Conservation (phyloP, 768 basidiomycete species). For the Suillus placidus region DNA sequence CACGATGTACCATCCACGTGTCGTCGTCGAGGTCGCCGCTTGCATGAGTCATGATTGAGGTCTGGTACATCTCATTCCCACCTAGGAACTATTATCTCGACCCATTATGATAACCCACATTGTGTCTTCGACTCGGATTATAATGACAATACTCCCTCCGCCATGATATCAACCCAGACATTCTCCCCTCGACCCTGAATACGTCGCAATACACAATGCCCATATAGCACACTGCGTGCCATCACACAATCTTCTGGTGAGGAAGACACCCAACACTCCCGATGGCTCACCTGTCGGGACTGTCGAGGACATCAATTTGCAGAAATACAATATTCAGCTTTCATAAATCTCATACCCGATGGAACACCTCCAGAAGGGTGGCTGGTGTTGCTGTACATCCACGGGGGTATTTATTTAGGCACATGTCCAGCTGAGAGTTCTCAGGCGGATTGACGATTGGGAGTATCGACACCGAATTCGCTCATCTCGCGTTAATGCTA, state of each 20-base stretch:
- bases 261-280: too few relatives aligned
- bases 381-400: slow-evolving; percentile 73
- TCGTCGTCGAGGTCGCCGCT: slow-evolving; percentile 91
- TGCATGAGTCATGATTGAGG: slow-evolving; percentile 73
- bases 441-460: slow-evolving; percentile 78
- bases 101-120: slow-evolving; percentile 20
- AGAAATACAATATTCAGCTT: too few relatives aligned
- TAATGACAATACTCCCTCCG: slow-evolving; percentile 33
- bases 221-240: slow-evolving; percentile 46
- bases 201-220: slow-evolving; percentile 58
- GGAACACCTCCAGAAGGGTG: slow-evolving; percentile 53
- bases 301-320: too few relatives aligned
- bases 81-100: too few relatives aligned
- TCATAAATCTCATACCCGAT: too few relatives aligned
- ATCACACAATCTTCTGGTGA: slow-evolving; percentile 59
- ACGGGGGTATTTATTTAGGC: slow-evolving; percentile 52
- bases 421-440: neutral
- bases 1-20: slow-evolving; percentile 87
- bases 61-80: too few relatives aligned
- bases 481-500: slow-evolving; percentile 44
- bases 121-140: too few relatives aligned
- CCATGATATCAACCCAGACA: slow-evolving; percentile 63
- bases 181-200: slow-evolving; percentile 66
- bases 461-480: slow-evolving; percentile 55
- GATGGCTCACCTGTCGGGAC: too few relatives aligned